phyloP scores from a whole-genome alignment of 176 grass and related monocot genomes.

The Tillandsia leiboldiana region DNA sequence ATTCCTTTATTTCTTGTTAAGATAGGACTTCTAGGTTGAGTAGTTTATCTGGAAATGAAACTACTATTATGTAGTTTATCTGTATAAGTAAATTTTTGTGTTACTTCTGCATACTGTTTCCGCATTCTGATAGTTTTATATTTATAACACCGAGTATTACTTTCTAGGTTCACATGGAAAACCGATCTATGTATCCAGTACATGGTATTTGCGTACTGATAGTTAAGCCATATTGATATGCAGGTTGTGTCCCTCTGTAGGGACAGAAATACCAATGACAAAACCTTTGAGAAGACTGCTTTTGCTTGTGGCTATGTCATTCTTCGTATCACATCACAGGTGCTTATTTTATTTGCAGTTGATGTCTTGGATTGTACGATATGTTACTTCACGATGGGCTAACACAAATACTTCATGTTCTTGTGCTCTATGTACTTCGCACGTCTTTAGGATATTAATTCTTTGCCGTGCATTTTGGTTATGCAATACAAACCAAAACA shows the following conservation, averaged over 20 bases:
- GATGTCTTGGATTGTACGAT: not conserved
- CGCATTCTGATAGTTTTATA: not conserved
- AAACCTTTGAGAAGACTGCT: conserved; percentile 26
- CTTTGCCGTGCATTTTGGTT: too few relatives aligned
- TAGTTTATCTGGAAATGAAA: too few relatives aligned
- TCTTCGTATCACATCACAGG: conserved; percentile 39
- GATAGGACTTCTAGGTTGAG: too few relatives aligned
- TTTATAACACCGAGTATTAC: too few relatives aligned
- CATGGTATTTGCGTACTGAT: not conserved
- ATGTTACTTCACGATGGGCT: not conserved
- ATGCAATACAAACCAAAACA: too few relatives aligned
- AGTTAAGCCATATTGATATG: not conserved
- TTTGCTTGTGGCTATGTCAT: conserved; percentile 43
- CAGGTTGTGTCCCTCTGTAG: conserved; percentile 34
- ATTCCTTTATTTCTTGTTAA: too few relatives aligned
- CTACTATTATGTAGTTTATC: too few relatives aligned
- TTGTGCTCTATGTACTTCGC: too few relatives aligned
- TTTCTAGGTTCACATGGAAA: too few relatives aligned
- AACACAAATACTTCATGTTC: too few relatives aligned
- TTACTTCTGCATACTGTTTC: not conserved
- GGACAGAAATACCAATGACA: conserved; percentile 21
- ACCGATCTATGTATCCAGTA: too few relatives aligned
- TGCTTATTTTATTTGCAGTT: not conserved
- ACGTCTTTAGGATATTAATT: too few relatives aligned
- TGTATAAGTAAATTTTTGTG: not conserved